Conservation (phyloP, 371 early-diverging fungal species). For the Syncephalis fuscata region DNA sequence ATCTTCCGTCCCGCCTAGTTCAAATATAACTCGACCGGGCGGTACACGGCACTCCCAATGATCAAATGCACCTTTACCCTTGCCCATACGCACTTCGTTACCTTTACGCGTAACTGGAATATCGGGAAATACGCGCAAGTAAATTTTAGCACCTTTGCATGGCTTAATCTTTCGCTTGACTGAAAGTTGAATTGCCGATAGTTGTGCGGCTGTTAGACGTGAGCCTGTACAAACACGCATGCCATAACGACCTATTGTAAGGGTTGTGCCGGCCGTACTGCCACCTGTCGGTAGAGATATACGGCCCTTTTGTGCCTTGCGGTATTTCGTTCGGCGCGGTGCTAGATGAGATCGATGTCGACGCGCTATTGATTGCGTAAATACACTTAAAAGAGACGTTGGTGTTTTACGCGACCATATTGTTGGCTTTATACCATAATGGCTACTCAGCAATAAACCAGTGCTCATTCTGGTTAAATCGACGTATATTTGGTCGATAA, state of each 20-base stretch:
- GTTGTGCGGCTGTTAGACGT: conserved; percentile 65
- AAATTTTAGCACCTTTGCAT: conserved; percentile 74
- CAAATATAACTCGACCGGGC: conserved; percentile 72
- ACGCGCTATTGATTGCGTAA: too few species aligned
- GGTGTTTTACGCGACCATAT: too few species aligned
- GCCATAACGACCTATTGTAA: conserved; percentile 82
- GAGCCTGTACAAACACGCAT: conserved; percentile 70
- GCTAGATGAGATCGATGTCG: conserved; percentile 37
- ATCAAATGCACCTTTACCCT: conserved; percentile 91
- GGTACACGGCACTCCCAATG: conserved; percentile 86
- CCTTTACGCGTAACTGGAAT: conserved; percentile 86
- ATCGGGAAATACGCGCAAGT: conserved; percentile 82
- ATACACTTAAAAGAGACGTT: too few species aligned
- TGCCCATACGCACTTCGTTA: conserved; percentile 91
- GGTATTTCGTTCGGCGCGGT: conserved; percentile 64
- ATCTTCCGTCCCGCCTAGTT: conserved; percentile 56
- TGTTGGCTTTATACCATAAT: too few species aligned
- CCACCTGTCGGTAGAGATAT: conserved; percentile 67
- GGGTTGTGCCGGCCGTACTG: conserved; percentile 69
- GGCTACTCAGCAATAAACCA: too few species aligned
- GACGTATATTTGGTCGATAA: too few species aligned
- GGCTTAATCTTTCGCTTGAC: conserved; percentile 66
- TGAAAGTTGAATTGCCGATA: conserved; percentile 59
- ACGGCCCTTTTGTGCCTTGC: conserved; percentile 81
- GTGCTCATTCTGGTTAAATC: too few species aligned